These are phyloP conservation scores for Geotrichum cucujoidarum DNA, from an alignment of 1,139 yeast genomes.

Conservation along the genomic window DNA sequence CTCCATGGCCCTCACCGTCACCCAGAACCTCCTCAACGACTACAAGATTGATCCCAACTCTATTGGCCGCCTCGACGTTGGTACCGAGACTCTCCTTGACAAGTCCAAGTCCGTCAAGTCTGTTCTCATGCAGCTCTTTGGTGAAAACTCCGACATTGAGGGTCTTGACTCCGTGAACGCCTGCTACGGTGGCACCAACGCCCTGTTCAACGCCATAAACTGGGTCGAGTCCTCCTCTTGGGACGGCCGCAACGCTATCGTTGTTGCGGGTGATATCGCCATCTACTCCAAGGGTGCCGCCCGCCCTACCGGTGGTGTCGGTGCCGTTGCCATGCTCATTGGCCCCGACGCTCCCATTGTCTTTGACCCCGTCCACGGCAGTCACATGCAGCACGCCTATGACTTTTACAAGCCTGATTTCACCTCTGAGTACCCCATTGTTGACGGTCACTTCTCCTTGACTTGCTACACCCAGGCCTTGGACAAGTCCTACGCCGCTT, in stretches of 20 bases:
- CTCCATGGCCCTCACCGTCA: constrained; percentile 82
- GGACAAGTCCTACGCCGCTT: constrained; percentile 77
- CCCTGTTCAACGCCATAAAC: constrained; percentile 86
- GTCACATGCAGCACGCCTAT: constrained; percentile 93
- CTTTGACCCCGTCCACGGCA: constrained; percentile 81
- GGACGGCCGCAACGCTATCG: constrained; percentile 99
- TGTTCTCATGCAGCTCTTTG: constrained; percentile 90
- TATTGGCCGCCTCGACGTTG: constrained; percentile 95
- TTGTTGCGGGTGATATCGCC: constrained; percentile 96
- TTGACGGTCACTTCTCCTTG: constrained; percentile 95
- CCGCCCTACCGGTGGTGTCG: constrained; percentile 99
- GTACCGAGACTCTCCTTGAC: constrained; percentile 95
- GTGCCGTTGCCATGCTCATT: constrained; percentile 88
- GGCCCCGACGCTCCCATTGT: constrained; percentile 98
- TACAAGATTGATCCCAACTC: constrained; percentile 73
- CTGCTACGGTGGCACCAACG: constrained; percentile 98
- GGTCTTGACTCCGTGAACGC: constrained; percentile 97
- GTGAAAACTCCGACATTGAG: constrained; percentile 84
- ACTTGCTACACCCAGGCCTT: constrained; percentile 91
- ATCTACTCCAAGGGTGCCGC: constrained; percentile 96
- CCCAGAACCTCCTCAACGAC: constrained; percentile 69
- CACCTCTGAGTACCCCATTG: constrained; percentile 93
- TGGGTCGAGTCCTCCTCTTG: constrained; percentile 96
- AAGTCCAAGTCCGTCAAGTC: constrained; percentile 96
- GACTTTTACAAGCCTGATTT: constrained; percentile 98